phyloP scores from a whole-genome alignment of 192 early-diverging fungal genomes.

The Geranomyces variabilis region DNA sequence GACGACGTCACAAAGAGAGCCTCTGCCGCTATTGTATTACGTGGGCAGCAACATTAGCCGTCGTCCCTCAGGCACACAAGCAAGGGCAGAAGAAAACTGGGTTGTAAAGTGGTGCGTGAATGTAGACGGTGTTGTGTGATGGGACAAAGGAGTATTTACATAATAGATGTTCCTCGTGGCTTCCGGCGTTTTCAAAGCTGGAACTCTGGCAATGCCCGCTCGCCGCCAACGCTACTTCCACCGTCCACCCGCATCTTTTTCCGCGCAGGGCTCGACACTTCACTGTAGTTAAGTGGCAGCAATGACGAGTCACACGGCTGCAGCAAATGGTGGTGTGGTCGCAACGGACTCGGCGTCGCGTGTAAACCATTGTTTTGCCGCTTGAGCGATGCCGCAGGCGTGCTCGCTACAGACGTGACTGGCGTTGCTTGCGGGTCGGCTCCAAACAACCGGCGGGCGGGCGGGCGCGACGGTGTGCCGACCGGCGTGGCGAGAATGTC shows the following conservation, averaged over 20 bases:
- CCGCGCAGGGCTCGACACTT: constrained; percentile 21
- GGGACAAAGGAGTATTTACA: too few relatives aligned
- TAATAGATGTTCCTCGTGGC: too few relatives aligned
- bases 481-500: not conserved
- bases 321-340: not conserved
- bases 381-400: not conserved
- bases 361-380: not conserved
- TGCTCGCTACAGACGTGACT: not conserved
- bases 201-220: too few relatives aligned
- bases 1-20: too few relatives aligned
- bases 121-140: too few relatives aligned
- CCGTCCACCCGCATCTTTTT: constrained; percentile 4
- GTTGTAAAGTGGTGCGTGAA: too few relatives aligned
- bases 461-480: not conserved
- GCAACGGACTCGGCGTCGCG: constrained; percentile 8
- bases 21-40: too few relatives aligned
- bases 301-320: constrained; percentile 8
- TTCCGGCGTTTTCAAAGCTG: too few relatives aligned
- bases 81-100: too few relatives aligned
- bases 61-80: too few relatives aligned
- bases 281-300: constrained; percentile 20
- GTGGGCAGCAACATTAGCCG: too few relatives aligned
- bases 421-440: not conserved
- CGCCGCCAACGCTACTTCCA: too few relatives aligned
- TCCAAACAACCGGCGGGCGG: not conserved